A percentile compares a stretch with the other conserved stretches of the same genome.
Conservation (phyloP, 1,284 basidiomycete species). For the Heterobasidion annosum region DNA sequence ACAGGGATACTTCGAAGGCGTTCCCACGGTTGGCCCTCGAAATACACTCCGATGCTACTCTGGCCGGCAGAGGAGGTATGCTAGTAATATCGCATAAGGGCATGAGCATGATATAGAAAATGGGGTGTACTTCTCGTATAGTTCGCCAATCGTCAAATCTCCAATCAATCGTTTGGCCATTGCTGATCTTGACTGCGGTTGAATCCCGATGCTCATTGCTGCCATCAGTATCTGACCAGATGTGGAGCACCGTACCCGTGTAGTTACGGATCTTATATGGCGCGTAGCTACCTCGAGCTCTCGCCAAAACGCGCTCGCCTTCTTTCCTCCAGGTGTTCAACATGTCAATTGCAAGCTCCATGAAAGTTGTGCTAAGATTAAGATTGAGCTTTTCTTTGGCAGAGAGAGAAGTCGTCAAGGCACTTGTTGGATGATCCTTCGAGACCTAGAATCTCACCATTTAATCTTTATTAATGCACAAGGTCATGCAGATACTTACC, state of each 20-base stretch:
- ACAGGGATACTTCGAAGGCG: slow-evolving; percentile 85
- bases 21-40: slow-evolving; percentile 90
- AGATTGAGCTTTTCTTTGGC: slow-evolving; percentile 85
- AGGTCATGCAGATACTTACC: slow-evolving; percentile 30
- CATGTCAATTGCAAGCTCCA: slow-evolving; percentile 78
- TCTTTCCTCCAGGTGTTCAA: slow-evolving; percentile 69
- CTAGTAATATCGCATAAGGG: slow-evolving; percentile 27
- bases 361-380: slow-evolving; percentile 89
- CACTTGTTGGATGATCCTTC: slow-evolving; percentile 43
- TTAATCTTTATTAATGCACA: not conserved
- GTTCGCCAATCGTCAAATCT: slow-evolving; percentile 96
- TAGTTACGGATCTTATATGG: slow-evolving; percentile 92
- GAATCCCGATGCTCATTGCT: slow-evolving; percentile 35
- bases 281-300: slow-evolving; percentile 79
- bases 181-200: slow-evolving; percentile 46
- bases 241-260: slow-evolving; percentile 75
- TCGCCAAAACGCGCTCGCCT: slow-evolving; percentile 63
- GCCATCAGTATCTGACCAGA: slow-evolving; percentile 75
- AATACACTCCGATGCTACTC: slow-evolving; percentile 78
- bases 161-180: slow-evolving; percentile 87
- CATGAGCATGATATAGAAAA: not conserved
- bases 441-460: slow-evolving; percentile 29
- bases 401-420: slow-evolving; percentile 56
- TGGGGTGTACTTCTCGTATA: slow-evolving; percentile 75
- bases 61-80: slow-evolving; percentile 69